Base-by-base conservation (phyloP, 139 green algal genomes). In the Chlamydomonas sphaeroides region DNA sequence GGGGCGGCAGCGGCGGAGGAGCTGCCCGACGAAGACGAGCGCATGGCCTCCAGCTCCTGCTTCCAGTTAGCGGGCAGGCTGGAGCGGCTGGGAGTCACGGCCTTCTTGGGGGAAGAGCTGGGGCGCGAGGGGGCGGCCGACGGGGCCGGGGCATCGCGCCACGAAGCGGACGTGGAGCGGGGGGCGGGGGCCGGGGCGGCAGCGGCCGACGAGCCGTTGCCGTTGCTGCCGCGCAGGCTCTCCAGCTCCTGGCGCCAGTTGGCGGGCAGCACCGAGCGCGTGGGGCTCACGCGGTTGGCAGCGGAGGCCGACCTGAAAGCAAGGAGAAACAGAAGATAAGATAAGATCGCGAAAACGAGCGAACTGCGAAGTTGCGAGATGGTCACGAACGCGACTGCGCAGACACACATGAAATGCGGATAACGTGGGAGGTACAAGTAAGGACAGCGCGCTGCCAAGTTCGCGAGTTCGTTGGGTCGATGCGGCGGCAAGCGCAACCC, bases 201-300 rank as follows among this genome's bases (percentile, higher is more conserved):
- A 7, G 76, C n/a, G 56, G 41, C n/a, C 1, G 41, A 26, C 17
- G 41, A 41, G 42, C 32, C 42, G 62, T 8, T 65, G 63, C 72
- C 71, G 53, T 62, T 72, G 61, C 61, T 45, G 51, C 62, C 65
- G 23, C 76, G 62, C 32, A 83, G 76, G 32, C 3, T 33, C 76
- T 83, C 76, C 5, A 83, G 76, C 76, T 83, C 76, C 62, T 73
- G 62, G 33, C 45, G 42, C 76, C 76, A 83, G 76, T 83, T 83
- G 41, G 62, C 65, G n/a, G 77, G 77, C 48, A 84, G 77, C 35
- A 75, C 65, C 7, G 77, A 75, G 65, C 77, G 77, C 15, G 77
- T 76, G n/a, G 77, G 75, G 75, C 75, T 82, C 33, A 39, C 45
- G 32, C n/a, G 68, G n/a, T 63, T 63, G 70, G 49, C 25, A 26